Evolutionary conservation across 1,284 basidiomycete genomes (phyloP), one percentile per base, ranked within the genome.

Genomic region (Cutaneotrichosporon arboriforme): DNA sequence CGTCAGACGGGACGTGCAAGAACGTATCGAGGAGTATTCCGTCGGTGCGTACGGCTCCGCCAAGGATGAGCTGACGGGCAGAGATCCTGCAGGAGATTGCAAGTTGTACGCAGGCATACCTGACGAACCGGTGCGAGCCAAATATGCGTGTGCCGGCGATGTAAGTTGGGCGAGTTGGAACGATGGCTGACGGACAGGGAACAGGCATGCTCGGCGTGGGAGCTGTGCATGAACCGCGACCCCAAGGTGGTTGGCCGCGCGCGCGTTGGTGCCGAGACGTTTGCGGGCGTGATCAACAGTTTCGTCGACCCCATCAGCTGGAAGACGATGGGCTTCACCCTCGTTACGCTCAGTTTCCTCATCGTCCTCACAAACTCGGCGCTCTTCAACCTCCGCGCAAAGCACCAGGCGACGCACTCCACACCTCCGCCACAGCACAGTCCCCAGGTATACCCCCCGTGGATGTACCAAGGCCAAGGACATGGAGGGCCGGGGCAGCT

Each of bases 271-370:
- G 92, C 94, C 49, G 91, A 97, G 77, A 85, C 94, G 45, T 86
- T 97, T 72, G 94, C 90, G 45, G 93, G 96, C 65, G 88, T 97
- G 36, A 84, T 97, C 64, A 96, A 97, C 72, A 85, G 89, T 8
- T 98, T 98, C 70, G 88, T 97, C 26, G 94, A 97, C 69, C 86
- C 88, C 40, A 93, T 97, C 70, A 92, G 86, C 73, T 97, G 91
- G 90, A 96, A 94, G 77, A 93, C 90, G 15, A 79, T 97, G 77
- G 90, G 88, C 60, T 91, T 91, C 76, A 84, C 85, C 13, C 72
- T 91, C 65, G 83, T 84, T 57, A 89, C 88, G 31, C 76, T 91
- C 47, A 80, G 84, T 15, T 89, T 90, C 73, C 69, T 90, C 58
- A 87, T 88, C 23, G 76, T 88, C 36, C 85, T 92, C 73, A 83